Evolutionary conservation across 2,329 filamentous ascomycete species (phyloP), one percentile per base, ranked within the genome.

Genomic region (Cordyceps tenuipes): DNA sequence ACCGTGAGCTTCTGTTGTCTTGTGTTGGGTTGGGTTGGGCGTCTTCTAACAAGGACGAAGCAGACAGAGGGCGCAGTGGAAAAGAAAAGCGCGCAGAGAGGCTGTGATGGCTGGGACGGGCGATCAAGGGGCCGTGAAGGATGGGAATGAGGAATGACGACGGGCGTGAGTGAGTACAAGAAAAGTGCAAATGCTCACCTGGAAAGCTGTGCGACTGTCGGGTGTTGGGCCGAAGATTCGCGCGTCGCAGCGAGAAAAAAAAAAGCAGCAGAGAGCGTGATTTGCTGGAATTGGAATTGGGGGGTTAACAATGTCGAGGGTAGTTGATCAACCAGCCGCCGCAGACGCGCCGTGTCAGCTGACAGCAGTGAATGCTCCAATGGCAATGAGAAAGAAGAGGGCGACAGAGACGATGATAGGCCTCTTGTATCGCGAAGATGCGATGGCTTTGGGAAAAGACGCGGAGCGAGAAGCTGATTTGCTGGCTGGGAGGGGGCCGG

Each of bases 401-500:
- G 62, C 70, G 72, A 66, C 73, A 68, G 68, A 68, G 73, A 75
- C 71, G 71, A 70, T 81, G 79, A 82, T 82, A 82, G 80, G 79
- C 76, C 69, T 76, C 67, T 66, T 68, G 68, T 70, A 71, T 75
- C 67, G 75, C 71, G 71, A 72, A 68, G 71, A 68, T 67, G 71
- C 67, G 69, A 72, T 56, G 52, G 52, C 59, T 53, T 54, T 52
- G 52, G 21, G 52, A 56, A 56, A 61, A 61, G 59, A 61, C 59
- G 59, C 52, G 51, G 59, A 19, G 59, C 59, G 41, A 51, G 59
- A 61, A 61, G 59, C 59, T 61, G 59, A 61, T 61, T 61, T 61
- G 59, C 59, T 61, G 59, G 53, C 43, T 52, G 46, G 53, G 53
- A 52, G 52, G 59, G 58, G 59, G 59, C 59, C 52, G 59, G 59